These are phyloP conservation scores for Pseudoscleropodium purum DNA, from an alignment of 225 moss, liverwort and hornwort genomes.

Conservation along the genomic window DNA sequence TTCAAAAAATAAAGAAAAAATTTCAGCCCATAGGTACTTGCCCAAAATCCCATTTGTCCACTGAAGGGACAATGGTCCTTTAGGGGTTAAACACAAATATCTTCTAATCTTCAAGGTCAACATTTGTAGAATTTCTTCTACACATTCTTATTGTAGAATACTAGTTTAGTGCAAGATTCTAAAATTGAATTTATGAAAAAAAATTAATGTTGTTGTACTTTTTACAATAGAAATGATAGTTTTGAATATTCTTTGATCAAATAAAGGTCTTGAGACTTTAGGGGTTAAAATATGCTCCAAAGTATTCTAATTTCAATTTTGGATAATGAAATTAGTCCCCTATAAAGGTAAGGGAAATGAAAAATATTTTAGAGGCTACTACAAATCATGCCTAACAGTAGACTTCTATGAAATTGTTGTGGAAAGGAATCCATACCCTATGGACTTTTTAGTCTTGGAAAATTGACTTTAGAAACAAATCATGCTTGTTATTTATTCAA, in stretches of 20 bases:
- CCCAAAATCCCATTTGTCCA: too few species aligned
- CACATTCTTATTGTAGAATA: not conserved
- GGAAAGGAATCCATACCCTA: rapidly evolving
- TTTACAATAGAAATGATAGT: rapidly evolving
- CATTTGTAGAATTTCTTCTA: rapidly evolving
- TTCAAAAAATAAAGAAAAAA: too few species aligned
- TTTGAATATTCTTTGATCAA: too few species aligned
- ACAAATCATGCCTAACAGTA: not conserved
- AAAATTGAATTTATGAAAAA: rapidly evolving
- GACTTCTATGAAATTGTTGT: not conserved
- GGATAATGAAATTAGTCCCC: rapidly evolving
- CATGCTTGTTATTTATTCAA: rapidly evolving
- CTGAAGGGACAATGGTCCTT: too few species aligned
- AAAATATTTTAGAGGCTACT: not conserved
- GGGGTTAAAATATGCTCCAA: rapidly evolving
- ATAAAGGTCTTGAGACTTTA: not conserved
- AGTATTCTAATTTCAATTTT: not conserved
- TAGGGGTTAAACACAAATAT: not conserved
- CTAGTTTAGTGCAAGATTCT: not conserved
- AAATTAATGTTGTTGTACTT: rapidly evolving
- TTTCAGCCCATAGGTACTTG: too few species aligned
- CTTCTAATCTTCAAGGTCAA: not conserved
- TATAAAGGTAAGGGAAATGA: not conserved
- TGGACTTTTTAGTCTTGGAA: not conserved
- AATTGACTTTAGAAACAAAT: not conserved